Evolutionary conservation across 208 protist genomes (phyloP).

Genomic region (Angomonas deanei): DNA sequence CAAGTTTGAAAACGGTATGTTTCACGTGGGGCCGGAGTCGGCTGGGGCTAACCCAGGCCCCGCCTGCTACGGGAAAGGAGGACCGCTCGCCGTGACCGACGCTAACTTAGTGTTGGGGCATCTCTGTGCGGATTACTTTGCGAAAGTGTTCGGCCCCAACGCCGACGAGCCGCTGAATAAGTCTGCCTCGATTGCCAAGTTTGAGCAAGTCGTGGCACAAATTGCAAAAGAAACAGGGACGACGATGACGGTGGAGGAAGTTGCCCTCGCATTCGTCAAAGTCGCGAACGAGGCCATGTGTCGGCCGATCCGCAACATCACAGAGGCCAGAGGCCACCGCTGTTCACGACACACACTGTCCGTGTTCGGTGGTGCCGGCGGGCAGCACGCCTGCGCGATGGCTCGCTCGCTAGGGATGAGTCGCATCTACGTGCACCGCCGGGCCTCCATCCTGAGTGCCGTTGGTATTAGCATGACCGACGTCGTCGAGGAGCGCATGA

Average conservation of each 20-base stretch:
- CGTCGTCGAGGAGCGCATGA: conserved; percentile 86
- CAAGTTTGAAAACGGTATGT: conserved; percentile 84
- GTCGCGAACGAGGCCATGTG: conserved; percentile 97
- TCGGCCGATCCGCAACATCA: conserved; percentile 91
- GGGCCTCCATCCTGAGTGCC: conserved; percentile 88
- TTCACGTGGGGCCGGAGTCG: conserved; percentile 92
- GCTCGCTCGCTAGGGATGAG: conserved; percentile 81
- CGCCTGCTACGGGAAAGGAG: conserved; percentile 93
- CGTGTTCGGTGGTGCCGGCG: conserved; percentile 94
- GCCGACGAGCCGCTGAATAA: conserved; percentile 58
- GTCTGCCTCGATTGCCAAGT: conserved; percentile 39
- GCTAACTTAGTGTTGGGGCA: conserved; percentile 93
- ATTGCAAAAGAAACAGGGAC: conserved; percentile 41
- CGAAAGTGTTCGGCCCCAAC: conserved; percentile 92
- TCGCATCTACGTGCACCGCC: conserved; percentile 61
- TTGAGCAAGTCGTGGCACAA: conserved; percentile 52
- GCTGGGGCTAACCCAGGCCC: conserved; percentile 86
- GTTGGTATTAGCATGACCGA: conserved; percentile 92
- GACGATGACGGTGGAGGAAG: conserved; percentile 55
- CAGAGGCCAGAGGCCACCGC: conserved; percentile 87
- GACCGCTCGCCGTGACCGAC: conserved; percentile 91
- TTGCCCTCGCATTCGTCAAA: conserved; percentile 90
- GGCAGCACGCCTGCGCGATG: conserved; percentile 93
- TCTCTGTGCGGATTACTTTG: conserved; percentile 89
- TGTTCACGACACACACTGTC: conserved; percentile 78